phyloP scores from a whole-genome alignment of 257 asterid genomes.

The Haberlea rhodopensis region DNA sequence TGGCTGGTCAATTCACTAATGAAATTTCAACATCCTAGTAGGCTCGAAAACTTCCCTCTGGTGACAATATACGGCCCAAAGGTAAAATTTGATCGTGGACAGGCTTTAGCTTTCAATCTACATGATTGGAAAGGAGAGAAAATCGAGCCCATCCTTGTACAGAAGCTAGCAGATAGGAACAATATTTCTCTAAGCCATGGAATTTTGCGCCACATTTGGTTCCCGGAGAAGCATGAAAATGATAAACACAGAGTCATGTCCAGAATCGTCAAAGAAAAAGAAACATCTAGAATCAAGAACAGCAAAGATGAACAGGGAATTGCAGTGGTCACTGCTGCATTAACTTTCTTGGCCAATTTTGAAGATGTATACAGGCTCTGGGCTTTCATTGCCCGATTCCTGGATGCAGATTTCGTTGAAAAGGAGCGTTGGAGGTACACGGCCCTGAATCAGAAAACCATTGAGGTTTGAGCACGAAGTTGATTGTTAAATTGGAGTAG shows the following conservation, averaged over 20 bases:
- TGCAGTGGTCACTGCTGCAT: slow-evolving; percentile 62
- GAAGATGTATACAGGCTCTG: slow-evolving; percentile 79
- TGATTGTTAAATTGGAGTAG: neutral
- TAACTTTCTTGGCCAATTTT: slow-evolving; percentile 71
- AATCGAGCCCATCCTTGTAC: slow-evolving; percentile 75
- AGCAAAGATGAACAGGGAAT: slow-evolving; percentile 37
- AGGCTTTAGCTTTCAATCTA: slow-evolving; percentile 80
- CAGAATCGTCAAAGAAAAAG: slow-evolving; percentile 32
- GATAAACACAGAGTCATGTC: slow-evolving; percentile 44
- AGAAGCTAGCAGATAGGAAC: slow-evolving; percentile 79
- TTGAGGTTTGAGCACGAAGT: slow-evolving; percentile 48
- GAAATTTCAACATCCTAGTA: slow-evolving; percentile 86
- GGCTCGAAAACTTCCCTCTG: slow-evolving; percentile 57
- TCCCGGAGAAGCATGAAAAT: slow-evolving; percentile 48
- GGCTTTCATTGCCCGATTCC: slow-evolving; percentile 78
- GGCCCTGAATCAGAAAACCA: slow-evolving; percentile 69
- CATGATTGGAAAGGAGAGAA: slow-evolving; percentile 87
- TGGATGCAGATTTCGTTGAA: slow-evolving; percentile 92
- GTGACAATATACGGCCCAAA: slow-evolving; percentile 85
- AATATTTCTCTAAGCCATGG: slow-evolving; percentile 71
- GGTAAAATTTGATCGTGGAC: slow-evolving; percentile 79
- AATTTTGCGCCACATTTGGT: slow-evolving; percentile 56
- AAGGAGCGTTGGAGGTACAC: slow-evolving; percentile 96
- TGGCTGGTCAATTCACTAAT: slow-evolving; percentile 72
- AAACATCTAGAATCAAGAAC: slow-evolving; percentile 26